Evolutionary conservation across 2,329 filamentous ascomycete species (phyloP), one percentile per base, ranked within the genome.

Genomic region (Cryoendolithus antarcticus): DNA sequence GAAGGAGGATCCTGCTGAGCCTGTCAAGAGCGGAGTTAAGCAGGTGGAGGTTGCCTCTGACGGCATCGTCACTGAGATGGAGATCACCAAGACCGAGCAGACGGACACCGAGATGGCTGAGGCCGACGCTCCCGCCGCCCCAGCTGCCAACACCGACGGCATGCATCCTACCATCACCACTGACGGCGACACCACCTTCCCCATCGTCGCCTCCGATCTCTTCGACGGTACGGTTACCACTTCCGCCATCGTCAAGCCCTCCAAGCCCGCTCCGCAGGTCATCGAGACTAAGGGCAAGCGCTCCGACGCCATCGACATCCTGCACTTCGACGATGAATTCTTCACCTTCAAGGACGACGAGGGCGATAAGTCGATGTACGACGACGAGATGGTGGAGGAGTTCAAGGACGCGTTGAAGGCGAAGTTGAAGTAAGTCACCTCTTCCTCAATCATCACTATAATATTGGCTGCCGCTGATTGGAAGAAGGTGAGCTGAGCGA

Each of bases 361-460:
- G 34, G 48, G 49, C 5, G 15, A 40, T 1, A 33, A 12, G 3
- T 48, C 46, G 37, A 30, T 38, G 2, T 60, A 50, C 46, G 28
- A 41, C 6, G 41, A 48, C 1, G 42, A 44, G 7, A 39, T 51
- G 48, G 38, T 48, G 5, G 37, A 47, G 13, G 44, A 52, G 40
- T 57, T 61, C 40, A 44, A 37, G 34, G 45, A 52, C 7, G 36
- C 39, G 6, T 36, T 61, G 15, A 44, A 45, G 38, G 43, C 32
- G 1, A 58, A 54, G 44, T 34, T 59, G 28, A 56, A 51, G 58
- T 61, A 44, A 58, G 56, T 48, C n/a, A 10, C n/a, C 9, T 32
- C 19, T n/a, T 37, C 32, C 35, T 10, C 30, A 19, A 30, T 30
- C 9, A 27, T 27, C 37, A 13, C 24, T 33, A 29, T 15, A 30